A percentile compares a stretch with the other conserved stretches of the same genome.
Conservation (phyloP, 805 yeast genomes). For the Tetrapisispora taiwanensis region DNA sequence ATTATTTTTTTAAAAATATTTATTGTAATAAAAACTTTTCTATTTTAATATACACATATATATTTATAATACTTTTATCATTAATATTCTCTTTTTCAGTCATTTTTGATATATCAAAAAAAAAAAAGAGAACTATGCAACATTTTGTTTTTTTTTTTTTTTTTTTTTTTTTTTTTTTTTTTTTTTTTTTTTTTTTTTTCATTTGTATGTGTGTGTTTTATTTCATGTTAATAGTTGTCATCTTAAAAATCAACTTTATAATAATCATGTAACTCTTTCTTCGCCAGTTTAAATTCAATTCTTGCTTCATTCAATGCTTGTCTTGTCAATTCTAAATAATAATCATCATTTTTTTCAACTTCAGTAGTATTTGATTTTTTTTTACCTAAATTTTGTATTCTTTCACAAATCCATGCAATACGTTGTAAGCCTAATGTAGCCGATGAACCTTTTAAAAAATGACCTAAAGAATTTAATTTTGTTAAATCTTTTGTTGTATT, state of each 20-base stretch:
- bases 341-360: conserved; percentile 19
- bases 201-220: too few species aligned
- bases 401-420: conserved; percentile 81
- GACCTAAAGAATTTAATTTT: conserved; percentile 69
- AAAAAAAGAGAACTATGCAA: neutral
- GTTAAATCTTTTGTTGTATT: conserved; percentile 37
- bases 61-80: neutral
- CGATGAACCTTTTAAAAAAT: conserved; percentile 89
- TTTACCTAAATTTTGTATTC: conserved; percentile 81
- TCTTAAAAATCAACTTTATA: conserved; percentile 28
- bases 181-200: too few species aligned
- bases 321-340: conserved; percentile 35
- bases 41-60: too few species aligned
- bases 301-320: conserved; percentile 42
- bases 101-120: neutral
- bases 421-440: conserved; percentile 82
- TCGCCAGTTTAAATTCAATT: conserved; percentile 37
- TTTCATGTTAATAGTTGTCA: too few species aligned
- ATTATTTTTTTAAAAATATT: too few species aligned
- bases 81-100: neutral
- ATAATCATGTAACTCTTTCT: conserved; percentile 37
- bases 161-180: too few species aligned
- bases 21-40: too few species aligned
- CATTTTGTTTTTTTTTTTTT: too few species aligned
- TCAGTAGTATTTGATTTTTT: conserved; percentile 14